Evolutionary conservation across 306 rosid genomes (phyloP), one percentile per base, ranked within the genome.

Genomic region (Dalbergia cochinchinensis): DNA sequence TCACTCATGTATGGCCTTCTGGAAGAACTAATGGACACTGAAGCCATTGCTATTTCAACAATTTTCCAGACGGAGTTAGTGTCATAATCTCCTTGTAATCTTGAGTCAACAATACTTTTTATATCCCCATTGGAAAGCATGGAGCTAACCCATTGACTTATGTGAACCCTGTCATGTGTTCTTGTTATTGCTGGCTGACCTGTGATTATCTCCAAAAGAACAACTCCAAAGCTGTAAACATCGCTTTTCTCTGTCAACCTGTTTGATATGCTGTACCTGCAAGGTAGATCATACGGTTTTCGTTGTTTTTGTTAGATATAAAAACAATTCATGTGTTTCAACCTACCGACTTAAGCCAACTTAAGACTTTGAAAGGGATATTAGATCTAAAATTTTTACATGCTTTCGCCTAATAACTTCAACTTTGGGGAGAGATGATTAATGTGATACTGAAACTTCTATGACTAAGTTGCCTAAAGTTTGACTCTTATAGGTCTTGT

Each of bases 141-240:
- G 16, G 73, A 85, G 0, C 77, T 47, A 66, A 87, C 88, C 91
- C 91, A 89, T 9, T 73, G 54, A 19, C 64, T 82, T 14, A 85
- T 65, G 81, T 87, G 86, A 51, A 26, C 55, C 15, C 51, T 86
- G 3, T 82, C 88, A 6, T 72, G 69, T 0, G 7, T 12, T 70
- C 39, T 83, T 6, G 18, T 0, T 33, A 85, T 78, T 6, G 74
- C 88, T 14, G 74, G 81, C 16, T 72, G 60, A 10, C 92, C 50
- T 26, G 92, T 90, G 75, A 87, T 78, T 11, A 88, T 84, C 62
- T 90, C 84, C 35, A 88, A 82, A 15, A 87, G 60, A 16, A 87
- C 89, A 10, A 90, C 87, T 62, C 93, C 90, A 53, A 87, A 90
- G 84, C 91, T 88, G 72, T 76, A 89, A 13, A 87, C 89, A 72